These are phyloP conservation scores for Hypoxylon cercidicola DNA, from an alignment of 495 filamentous ascomycete species.

Conservation along the genomic window DNA sequence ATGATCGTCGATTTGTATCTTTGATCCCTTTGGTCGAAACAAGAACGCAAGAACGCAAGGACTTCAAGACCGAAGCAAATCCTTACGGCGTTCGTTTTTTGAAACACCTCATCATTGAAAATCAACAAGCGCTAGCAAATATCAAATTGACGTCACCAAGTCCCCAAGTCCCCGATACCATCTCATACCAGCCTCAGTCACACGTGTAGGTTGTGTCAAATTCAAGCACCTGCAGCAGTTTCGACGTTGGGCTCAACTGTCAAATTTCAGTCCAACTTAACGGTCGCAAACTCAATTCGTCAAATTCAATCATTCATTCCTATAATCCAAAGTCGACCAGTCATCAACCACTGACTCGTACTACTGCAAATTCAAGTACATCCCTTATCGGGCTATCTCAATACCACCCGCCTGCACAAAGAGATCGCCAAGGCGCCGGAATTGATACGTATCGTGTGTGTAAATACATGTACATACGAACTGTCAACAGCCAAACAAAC, in stretches of 20 bases:
- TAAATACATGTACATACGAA: slow-evolving; percentile 16
- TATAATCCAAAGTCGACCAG: background rate
- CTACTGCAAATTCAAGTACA: slow-evolving; percentile 15
- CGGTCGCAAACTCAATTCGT: slow-evolving; percentile 26
- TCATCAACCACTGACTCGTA: slow-evolving; percentile 20
- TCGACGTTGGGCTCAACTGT: slow-evolving; percentile 12
- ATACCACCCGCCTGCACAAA: slow-evolving; percentile 29
- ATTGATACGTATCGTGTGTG: slow-evolving; percentile 35
- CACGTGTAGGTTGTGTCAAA: slow-evolving; percentile 12
- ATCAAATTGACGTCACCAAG: slow-evolving; percentile 36
- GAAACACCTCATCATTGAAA: slow-evolving; percentile 31
- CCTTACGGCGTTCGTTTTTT: slow-evolving; percentile 31
- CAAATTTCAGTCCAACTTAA: slow-evolving; percentile 7
- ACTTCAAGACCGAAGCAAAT: slow-evolving; percentile 10
- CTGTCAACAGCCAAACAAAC: slow-evolving; percentile 9
- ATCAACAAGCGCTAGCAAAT: slow-evolving; percentile 21
- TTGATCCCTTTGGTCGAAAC: slow-evolving; percentile 9
- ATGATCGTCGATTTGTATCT: slow-evolving; percentile 20
- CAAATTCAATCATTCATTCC: slow-evolving; percentile 12
- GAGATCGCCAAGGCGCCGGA: slow-evolving; percentile 40
- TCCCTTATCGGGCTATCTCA: slow-evolving; percentile 15
- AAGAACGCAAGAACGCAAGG: slow-evolving; percentile 13
- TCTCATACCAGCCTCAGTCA: slow-evolving; percentile 16
- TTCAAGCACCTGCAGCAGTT: background rate
- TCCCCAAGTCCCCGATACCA: background rate